Evolutionary conservation across 352 stramenopile genomes (phyloP).

Genomic region (Globisporangium acanthophoron): DNA sequence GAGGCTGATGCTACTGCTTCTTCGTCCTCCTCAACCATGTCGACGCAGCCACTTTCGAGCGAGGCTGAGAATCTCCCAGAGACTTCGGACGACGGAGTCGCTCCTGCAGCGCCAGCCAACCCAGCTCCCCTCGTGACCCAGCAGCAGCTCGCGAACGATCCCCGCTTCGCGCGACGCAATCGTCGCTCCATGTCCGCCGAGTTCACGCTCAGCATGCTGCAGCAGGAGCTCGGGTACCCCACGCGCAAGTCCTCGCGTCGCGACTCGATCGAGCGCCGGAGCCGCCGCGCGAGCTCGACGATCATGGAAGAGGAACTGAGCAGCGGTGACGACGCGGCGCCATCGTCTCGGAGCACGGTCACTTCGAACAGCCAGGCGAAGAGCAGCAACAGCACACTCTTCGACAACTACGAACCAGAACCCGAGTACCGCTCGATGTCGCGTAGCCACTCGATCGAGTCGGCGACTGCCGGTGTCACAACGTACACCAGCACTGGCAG

Average conservation of each 20-base stretch:
- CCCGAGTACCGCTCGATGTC: conserved; percentile 7
- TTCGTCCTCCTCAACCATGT: not conserved
- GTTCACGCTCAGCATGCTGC: conserved; percentile 49
- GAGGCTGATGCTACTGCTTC: not conserved
- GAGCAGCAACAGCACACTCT: not conserved
- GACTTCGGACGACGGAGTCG: not conserved
- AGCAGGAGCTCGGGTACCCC: conserved; percentile 75
- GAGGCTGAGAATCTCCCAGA: not conserved
- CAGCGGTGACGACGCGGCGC: not conserved
- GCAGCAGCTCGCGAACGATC: conserved; percentile 3
- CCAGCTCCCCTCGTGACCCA: not conserved
- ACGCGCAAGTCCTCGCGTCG: conserved; percentile 18
- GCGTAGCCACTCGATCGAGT: conserved; percentile 7
- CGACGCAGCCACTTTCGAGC: not conserved
- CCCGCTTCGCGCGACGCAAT: conserved; percentile 12
- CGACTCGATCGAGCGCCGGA: conserved; percentile 17
- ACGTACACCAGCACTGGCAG: conserved; percentile 14
- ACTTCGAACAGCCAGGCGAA: not conserved
- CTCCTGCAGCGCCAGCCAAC: not conserved
- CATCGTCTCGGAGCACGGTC: not conserved
- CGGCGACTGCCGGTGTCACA: not conserved
- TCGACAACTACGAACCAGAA: conserved; percentile 8
- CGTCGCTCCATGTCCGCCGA: conserved; percentile 60
- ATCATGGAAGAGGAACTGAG: conserved; percentile 26
- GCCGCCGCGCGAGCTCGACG: conserved; percentile 29